Evolutionary conservation across 768 basidiomycete species (phyloP).

Genomic region (Hypholoma fasciculare): DNA sequence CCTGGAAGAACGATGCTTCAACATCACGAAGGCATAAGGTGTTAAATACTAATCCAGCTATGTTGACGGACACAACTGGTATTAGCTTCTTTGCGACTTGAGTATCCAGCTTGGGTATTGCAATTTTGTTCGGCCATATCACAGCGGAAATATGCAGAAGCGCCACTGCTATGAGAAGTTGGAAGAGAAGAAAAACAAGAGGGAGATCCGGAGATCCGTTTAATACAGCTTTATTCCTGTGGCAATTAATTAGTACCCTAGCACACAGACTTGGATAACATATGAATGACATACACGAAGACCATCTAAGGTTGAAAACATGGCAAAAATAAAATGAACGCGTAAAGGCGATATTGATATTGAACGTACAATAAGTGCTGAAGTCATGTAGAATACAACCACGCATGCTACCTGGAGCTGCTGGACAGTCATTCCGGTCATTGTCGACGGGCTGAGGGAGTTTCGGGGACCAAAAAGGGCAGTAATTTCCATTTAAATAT

Average conservation of each 20-base stretch:
- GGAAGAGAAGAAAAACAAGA: constrained; percentile 64
- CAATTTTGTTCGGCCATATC: constrained; percentile 43
- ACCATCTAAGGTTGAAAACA: constrained; percentile 39
- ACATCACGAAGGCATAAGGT: constrained; percentile 77
- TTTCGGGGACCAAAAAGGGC: too few relatives aligned
- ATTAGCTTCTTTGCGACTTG: constrained; percentile 55
- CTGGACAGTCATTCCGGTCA: not conserved
- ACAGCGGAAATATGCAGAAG: constrained; percentile 58
- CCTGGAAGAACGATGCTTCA: constrained; percentile 83
- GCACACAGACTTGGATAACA: not conserved
- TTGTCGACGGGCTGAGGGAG: too few relatives aligned
- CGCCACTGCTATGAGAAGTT: constrained; percentile 68
- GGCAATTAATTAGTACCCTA: not conserved
- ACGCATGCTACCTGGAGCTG: constrained; percentile 59
- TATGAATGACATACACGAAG: constrained; percentile 39
- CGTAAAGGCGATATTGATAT: not conserved
- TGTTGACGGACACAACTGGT: constrained; percentile 67
- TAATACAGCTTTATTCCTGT: constrained; percentile 76
- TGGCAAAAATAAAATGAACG: not conserved
- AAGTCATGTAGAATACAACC: constrained; percentile 75
- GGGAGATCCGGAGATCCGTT: constrained; percentile 67
- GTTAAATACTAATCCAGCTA: constrained; percentile 78
- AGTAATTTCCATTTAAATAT: too few relatives aligned
- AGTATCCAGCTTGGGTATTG: constrained; percentile 57
- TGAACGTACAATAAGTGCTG: constrained; percentile 67